Conservation (phyloP, 495 filamentous ascomycete species). For the Aspergillus avenaceus region DNA sequence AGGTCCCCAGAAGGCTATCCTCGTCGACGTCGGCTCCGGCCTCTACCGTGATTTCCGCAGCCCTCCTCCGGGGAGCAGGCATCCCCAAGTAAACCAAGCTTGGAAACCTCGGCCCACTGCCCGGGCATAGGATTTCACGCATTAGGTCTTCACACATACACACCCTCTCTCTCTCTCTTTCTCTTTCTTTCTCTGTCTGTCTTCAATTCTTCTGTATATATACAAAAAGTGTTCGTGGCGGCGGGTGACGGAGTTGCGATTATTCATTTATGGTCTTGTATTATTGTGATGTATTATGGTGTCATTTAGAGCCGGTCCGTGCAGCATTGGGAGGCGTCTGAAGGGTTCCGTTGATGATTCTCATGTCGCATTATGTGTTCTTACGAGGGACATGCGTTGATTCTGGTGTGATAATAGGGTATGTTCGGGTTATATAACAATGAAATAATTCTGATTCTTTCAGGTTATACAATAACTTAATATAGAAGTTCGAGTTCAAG, state of each 20-base stretch:
- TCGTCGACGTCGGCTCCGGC: conserved; percentile 42
- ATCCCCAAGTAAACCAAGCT: conserved; percentile 22
- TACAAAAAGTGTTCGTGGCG: too few species aligned
- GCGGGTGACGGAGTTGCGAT: too few species aligned
- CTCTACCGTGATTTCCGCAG: conserved; percentile 34
- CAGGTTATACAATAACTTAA: too few species aligned
- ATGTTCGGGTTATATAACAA: background rate
- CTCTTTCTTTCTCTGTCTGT: background rate
- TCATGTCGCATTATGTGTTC: background rate
- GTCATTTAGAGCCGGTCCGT: background rate
- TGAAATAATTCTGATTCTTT: background rate
- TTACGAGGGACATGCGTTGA: background rate
- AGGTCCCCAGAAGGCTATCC: conserved; percentile 42
- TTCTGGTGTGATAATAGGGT: conserved; percentile 1
- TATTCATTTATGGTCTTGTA: background rate
- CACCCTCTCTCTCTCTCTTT: conserved; percentile 1
- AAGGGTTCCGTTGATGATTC: background rate
- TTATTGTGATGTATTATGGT: background rate
- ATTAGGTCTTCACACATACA: background rate
- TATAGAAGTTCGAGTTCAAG: too few species aligned
- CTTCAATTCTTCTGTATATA: conserved; percentile 11
- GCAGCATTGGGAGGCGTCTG: background rate
- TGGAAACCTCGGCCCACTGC: conserved; percentile 37
- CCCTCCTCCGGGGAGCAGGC: conserved; percentile 22
- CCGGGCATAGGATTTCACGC: conserved; percentile 21